phyloP scores from a whole-genome alignment of 805 yeast species.

The Tetrapisispora nanseiensis region DNA sequence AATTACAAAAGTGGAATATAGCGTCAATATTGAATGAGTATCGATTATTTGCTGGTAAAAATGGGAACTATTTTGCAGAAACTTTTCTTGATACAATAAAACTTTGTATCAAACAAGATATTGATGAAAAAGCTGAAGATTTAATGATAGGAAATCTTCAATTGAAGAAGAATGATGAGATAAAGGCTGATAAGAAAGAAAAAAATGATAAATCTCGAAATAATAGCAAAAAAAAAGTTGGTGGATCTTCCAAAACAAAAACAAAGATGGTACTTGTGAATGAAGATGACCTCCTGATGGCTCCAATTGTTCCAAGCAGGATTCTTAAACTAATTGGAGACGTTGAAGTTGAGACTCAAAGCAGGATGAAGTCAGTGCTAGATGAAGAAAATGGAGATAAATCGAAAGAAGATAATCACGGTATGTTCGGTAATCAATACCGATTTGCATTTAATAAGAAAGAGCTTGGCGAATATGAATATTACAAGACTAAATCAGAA shows the following conservation, averaged over 20 bases:
- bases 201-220: background rate
- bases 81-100: constrained; percentile 69
- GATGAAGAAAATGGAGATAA: background rate
- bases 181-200: background rate
- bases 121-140: constrained; percentile 2
- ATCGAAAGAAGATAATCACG: constrained; percentile 11
- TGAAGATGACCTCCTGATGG: constrained; percentile 22
- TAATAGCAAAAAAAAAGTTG: background rate
- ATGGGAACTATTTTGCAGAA: constrained; percentile 71
- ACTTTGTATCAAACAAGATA: constrained; percentile 27
- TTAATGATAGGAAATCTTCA: background rate
- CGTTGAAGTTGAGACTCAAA: constrained; percentile 13
- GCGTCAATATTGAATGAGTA: constrained; percentile 80
- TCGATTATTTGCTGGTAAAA: constrained; percentile 61
- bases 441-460: constrained; percentile 25
- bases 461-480: constrained; percentile 25
- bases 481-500: constrained; percentile 31
- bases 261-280: constrained; percentile 9
- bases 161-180: background rate
- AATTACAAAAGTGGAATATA: constrained; percentile 82
- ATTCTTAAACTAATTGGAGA: constrained; percentile 19
- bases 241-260: background rate
- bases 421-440: constrained; percentile 27
- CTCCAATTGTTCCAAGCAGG: constrained; percentile 23
- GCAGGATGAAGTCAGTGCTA: background rate